Evolutionary conservation across 768 basidiomycete species (phyloP).

Genomic region (Suillus sp.): DNA sequence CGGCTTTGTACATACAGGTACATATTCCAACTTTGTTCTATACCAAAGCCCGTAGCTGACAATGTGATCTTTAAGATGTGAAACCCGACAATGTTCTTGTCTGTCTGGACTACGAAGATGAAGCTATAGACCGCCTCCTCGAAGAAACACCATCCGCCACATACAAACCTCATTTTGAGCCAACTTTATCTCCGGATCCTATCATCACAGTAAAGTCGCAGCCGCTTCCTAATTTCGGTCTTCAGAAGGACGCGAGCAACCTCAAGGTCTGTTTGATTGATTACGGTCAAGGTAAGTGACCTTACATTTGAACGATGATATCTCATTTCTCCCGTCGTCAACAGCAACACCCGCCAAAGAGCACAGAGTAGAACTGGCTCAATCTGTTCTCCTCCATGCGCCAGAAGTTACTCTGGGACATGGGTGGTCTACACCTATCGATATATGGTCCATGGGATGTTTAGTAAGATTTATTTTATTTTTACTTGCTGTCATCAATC

Average conservation of each 20-base stretch:
- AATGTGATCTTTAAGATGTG: slow-evolving; percentile 19
- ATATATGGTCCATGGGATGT: slow-evolving; percentile 33
- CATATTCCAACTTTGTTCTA: background rate
- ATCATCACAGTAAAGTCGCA: slow-evolving; percentile 29
- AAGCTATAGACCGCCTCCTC: background rate
- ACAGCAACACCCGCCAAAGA: slow-evolving; percentile 8
- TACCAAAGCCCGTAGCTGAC: background rate
- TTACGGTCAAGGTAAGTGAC: slow-evolving; percentile 23
- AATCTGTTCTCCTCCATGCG: slow-evolving; percentile 23
- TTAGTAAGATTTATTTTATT: slow-evolving; percentile 19
- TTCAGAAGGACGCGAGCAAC: slow-evolving; percentile 17
- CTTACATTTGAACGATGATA: background rate
- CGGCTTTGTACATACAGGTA: background rate
- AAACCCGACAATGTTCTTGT: slow-evolving; percentile 26
- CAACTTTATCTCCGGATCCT: slow-evolving; percentile 22
- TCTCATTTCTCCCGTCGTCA: background rate
- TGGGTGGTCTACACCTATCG: slow-evolving; percentile 23
- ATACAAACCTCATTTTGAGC: slow-evolving; percentile 19
- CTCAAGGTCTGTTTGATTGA: slow-evolving; percentile 23
- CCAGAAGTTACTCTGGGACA: slow-evolving; percentile 31
- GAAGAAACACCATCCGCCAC: slow-evolving; percentile 16
- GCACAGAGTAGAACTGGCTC: background rate
- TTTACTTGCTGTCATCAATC: background rate
- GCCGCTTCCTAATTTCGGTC: slow-evolving; percentile 26
- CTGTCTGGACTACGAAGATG: background rate